Base-by-base conservation (phyloP, 371 early-diverging fungal genomes). In the Sporodiniella umbellata region DNA sequence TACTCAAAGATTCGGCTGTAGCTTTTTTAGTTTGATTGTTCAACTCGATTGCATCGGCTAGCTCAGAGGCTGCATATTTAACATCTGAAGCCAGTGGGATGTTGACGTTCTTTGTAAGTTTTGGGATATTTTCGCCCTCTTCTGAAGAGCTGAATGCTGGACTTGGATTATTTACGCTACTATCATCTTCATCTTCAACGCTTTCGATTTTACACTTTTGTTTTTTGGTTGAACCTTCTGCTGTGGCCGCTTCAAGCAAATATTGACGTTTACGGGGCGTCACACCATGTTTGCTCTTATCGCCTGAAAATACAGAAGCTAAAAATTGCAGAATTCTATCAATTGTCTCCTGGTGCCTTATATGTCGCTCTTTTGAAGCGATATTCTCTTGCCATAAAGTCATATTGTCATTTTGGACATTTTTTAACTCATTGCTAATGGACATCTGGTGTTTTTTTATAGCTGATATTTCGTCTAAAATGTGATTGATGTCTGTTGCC, bases 371-470 rank as follows among this genome's bases (percentile, higher is more conserved):
- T 15, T 90, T 79, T 4, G 90, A 74, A 1, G 79, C 69, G 4
- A 86, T 44, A 0, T 89, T 85, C 55, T 95, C 94, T 44, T 80
- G 83, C 97, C 96, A 96, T n/a, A 97, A 67, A 17, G 84, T 56
- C 57, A 90, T 88, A 59, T 93, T 92, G 50, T 95, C 94, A 11
- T 81, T 73, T 54, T 97, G 94, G 22, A 97, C 84, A 28, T 75
- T 83, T 65, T 89, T 92, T 31, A 96, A 59, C 42, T 95, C 94
- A 3, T 81, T 60, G 56, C 89, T 89, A 55, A 97, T 92, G 21
- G 88, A 88, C 58, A 87, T 54, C 59, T 97, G 96, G 54, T 95
- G 93, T 35, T 89, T 85, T 50, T 92, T 90, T 49, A 97, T 86
- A 21, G 90, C 86, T 7, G 92, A 66, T 8, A 97, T 85, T 65